Conservation (phyloP, 495 filamentous ascomycete genomes). For the Podospora pseudoanserina region DNA sequence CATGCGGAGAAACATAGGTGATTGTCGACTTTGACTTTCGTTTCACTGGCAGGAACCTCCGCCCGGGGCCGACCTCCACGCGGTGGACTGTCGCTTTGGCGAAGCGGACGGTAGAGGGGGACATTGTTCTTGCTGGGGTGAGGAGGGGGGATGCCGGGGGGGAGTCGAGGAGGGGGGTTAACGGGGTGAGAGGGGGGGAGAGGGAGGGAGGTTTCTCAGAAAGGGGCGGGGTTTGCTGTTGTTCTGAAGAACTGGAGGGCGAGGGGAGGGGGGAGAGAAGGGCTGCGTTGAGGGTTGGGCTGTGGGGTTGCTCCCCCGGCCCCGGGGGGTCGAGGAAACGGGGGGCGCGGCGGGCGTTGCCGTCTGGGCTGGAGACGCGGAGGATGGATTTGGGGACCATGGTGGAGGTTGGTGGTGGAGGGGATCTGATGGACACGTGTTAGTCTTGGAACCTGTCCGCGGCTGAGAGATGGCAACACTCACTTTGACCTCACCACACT, state of each 20-base stretch:
- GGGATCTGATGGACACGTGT: slow-evolving; percentile 2
- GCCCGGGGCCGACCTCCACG: slow-evolving; percentile 31
- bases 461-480: background rate
- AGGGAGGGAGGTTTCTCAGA: slow-evolving; percentile 3
- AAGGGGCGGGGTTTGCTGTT: slow-evolving; percentile 9
- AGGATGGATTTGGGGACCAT: slow-evolving; percentile 32
- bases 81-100: slow-evolving; percentile 34
- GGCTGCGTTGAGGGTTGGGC: background rate
- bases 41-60: slow-evolving; percentile 33
- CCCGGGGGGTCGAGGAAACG: slow-evolving; percentile 15
- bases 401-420: slow-evolving; percentile 15
- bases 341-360: slow-evolving; percentile 8
- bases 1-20: slow-evolving; percentile 34
- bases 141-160: slow-evolving; percentile 16
- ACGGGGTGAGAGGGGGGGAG: slow-evolving; percentile 10
- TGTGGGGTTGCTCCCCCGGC: background rate
- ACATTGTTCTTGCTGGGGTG: slow-evolving; percentile 22
- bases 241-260: slow-evolving; percentile 7
- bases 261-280: background rate
- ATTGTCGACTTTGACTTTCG: slow-evolving; percentile 35
- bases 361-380: slow-evolving; percentile 31
- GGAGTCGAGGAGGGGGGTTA: slow-evolving; percentile 9
- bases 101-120: slow-evolving; percentile 32
- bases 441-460: background rate
- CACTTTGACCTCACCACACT: slow-evolving; percentile 15